Conservation (phyloP, 495 filamentous ascomycete genomes). For the Neurospora sp. region DNA sequence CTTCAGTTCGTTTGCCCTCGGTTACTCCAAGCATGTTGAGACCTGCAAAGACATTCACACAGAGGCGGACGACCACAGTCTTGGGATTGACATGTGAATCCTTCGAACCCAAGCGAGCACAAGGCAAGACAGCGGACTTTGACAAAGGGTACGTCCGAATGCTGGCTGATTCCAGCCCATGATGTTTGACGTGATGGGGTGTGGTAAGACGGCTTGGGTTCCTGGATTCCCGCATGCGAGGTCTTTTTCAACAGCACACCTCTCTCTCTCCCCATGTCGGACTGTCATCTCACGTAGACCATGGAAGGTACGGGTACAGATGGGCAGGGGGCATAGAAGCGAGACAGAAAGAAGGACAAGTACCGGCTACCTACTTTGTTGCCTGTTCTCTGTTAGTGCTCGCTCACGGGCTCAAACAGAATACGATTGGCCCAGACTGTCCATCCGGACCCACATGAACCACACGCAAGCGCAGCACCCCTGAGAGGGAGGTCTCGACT, state of each 20-base stretch:
- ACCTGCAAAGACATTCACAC: not conserved
- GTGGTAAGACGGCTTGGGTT: not conserved
- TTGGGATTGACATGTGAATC: not conserved
- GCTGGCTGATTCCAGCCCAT: not conserved
- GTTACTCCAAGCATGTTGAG: not conserved
- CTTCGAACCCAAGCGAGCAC: not conserved
- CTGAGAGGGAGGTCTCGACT: not conserved
- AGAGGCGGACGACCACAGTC: not conserved
- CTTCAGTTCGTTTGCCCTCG: not conserved
- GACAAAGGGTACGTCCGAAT: not conserved
- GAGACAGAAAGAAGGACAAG: not conserved
- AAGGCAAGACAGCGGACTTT: not conserved
- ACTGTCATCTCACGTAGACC: not conserved
- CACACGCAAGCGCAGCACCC: not conserved
- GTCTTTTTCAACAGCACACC: not conserved
- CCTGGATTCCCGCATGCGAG: not conserved
- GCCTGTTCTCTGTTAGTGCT: not conserved
- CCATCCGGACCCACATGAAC: not conserved
- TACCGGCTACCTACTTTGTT: not conserved
- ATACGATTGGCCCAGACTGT: not conserved
- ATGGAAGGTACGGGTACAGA: not conserved
- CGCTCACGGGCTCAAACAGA: not conserved
- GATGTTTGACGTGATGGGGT: not conserved
- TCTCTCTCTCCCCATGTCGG: not conserved
- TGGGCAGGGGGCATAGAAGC: not conserved